Evolutionary conservation across 306 rosid genomes (phyloP).

Genomic region (Amphicarpaea edgeworthii): DNA sequence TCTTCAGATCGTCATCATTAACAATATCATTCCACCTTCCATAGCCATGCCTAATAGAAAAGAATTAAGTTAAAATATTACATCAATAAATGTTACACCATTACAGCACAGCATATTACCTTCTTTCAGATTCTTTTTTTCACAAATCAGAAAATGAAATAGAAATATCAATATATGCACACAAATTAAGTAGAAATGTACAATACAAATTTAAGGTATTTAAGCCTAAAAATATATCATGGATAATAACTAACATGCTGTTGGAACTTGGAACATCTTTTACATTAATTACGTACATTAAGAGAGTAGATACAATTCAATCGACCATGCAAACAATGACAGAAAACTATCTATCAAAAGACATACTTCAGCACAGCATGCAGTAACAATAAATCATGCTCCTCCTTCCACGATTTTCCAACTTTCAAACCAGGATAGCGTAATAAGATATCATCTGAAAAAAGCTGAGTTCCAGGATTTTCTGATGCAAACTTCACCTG

Average conservation of each 20-base stretch:
- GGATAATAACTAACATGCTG: slow-evolving; percentile 24
- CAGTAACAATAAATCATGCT: slow-evolving; percentile 73
- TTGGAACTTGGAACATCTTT: neutral
- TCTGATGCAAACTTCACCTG: slow-evolving; percentile 71
- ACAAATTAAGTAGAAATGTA: slow-evolving; percentile 23
- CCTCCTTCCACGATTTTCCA: slow-evolving; percentile 84
- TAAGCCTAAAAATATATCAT: slow-evolving; percentile 1
- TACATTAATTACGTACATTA: neutral
- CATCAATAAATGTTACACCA: slow-evolving; percentile 24
- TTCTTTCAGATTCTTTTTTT: neutral
- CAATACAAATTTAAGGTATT: neutral
- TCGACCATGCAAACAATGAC: neutral
- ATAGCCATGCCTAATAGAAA: slow-evolving; percentile 78
- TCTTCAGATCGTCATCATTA: slow-evolving; percentile 82
- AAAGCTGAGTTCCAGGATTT: slow-evolving; percentile 64
- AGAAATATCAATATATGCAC: slow-evolving; percentile 26
- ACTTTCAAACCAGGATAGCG: slow-evolving; percentile 82
- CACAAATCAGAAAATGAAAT: slow-evolving; percentile 23
- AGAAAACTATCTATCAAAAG: neutral
- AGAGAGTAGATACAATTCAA: neutral
- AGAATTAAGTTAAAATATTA: slow-evolving; percentile 30
- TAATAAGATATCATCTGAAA: slow-evolving; percentile 66
- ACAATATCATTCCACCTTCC: slow-evolving; percentile 97
- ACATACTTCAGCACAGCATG: slow-evolving; percentile 85
- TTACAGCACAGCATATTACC: neutral